phyloP scores from a whole-genome alignment of 495 filamentous ascomycete genomes.

The Glutinoglossum americanum region DNA sequence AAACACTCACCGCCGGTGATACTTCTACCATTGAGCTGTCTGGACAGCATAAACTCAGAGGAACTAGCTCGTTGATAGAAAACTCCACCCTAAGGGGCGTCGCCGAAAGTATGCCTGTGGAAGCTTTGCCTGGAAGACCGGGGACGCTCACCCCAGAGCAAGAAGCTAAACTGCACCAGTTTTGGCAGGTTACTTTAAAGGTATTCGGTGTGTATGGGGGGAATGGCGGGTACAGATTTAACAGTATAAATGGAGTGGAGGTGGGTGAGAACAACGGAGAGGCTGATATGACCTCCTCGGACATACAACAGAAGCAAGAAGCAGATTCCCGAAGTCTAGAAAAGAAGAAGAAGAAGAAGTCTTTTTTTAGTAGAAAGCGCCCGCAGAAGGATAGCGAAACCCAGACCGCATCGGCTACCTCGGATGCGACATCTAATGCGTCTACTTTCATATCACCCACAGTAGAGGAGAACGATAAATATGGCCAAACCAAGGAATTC shows the following conservation, averaged over 20 bases:
- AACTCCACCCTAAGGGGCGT: not conserved
- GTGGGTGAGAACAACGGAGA: not conserved
- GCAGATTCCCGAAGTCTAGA: constrained; percentile 14
- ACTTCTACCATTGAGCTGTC: not conserved
- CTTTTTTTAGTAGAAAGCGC: constrained; percentile 39
- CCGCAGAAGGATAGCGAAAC: constrained; percentile 30
- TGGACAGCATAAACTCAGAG: not conserved
- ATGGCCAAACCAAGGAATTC: constrained; percentile 74
- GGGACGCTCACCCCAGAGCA: constrained; percentile 76
- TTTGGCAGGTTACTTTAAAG: constrained; percentile 61
- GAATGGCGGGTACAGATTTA: constrained; percentile 13
- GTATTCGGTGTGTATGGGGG: constrained; percentile 47
- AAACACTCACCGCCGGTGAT: not conserved
- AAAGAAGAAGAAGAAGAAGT: constrained; percentile 51
- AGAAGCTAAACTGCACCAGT: constrained; percentile 66
- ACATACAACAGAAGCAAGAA: not conserved
- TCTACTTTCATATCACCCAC: constrained; percentile 6
- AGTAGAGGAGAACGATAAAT: constrained; percentile 64
- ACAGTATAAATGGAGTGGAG: constrained; percentile 7
- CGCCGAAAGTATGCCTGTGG: not conserved
- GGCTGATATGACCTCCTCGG: not conserved
- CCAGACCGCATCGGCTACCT: constrained; percentile 9
- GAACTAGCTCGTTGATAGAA: not conserved
- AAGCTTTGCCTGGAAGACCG: constrained; percentile 45
- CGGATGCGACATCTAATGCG: constrained; percentile 14